phyloP scores from a whole-genome alignment of 1,284 basidiomycete genomes.

The Trametes versicolor region DNA sequence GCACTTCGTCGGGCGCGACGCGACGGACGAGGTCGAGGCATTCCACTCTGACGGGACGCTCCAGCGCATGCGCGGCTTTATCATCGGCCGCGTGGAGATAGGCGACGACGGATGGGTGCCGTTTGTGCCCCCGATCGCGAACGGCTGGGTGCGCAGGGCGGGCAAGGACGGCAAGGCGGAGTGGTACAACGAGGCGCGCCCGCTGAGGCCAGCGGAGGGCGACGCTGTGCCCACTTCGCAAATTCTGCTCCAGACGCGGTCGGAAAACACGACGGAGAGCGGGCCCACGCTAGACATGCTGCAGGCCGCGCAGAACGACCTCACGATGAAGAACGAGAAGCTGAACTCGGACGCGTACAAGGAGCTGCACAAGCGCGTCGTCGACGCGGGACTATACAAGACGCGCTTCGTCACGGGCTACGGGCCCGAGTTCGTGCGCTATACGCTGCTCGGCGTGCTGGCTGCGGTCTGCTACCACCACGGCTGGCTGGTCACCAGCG shows the following conservation, averaged over 20 bases:
- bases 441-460: conserved; percentile 67
- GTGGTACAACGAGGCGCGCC: conserved; percentile 72
- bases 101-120: conserved; percentile 76
- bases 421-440: conserved; percentile 87
- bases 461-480: conserved; percentile 73
- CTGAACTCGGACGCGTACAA: conserved; percentile 85
- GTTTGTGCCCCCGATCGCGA: conserved; percentile 89
- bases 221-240: conserved; percentile 57
- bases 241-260: conserved; percentile 65
- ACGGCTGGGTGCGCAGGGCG: conserved; percentile 76
- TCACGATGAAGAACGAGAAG: conserved; percentile 72
- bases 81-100: conserved; percentile 78
- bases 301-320: conserved; percentile 58
- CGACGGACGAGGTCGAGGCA: conserved; percentile 93
- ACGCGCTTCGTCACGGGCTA: conserved; percentile 90
- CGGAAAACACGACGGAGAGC: conserved; percentile 41
- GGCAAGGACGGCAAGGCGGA: conserved; percentile 52
- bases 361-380: conserved; percentile 79
- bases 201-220: conserved; percentile 51
- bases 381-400: conserved; percentile 86
- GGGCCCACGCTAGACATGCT: conserved; percentile 62
- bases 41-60: conserved; percentile 84
- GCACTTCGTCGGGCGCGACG: conserved; percentile 97
- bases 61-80: conserved; percentile 71
- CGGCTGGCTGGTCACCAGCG: conserved; percentile 75